Evolutionary conservation across 192 early-diverging fungal genomes (phyloP), one percentile per base, ranked within the genome.

Genomic region (Coemansia sp.): DNA sequence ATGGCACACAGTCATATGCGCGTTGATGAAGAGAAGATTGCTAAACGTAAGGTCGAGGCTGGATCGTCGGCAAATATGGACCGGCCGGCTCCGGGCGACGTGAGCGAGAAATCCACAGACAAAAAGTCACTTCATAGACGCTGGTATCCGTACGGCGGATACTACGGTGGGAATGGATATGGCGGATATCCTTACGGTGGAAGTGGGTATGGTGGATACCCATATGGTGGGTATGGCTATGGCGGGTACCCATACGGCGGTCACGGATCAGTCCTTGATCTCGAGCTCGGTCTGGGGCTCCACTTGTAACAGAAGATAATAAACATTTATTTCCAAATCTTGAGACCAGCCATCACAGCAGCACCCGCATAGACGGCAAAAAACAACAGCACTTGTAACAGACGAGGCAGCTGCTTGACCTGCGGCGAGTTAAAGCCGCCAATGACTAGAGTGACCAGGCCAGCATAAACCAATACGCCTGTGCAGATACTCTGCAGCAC

Each of bases 381-480:
- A 53, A 77, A 77, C 23, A 77, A 29, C 27, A 65, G 8, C 2
- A 58, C 26, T 55, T 77, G 75, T 14, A 56, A 23, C 23, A 61
- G 21, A 3, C 69, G 23, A 4, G 59, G 61, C 43, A 68, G 27
- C 37, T 57, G 65, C 41, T 69, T 77, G 65, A 77, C 69, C 22
- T 68, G 69, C 12, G 61, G 19, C 60, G 77, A 75, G 70, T 75
- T 80, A 67, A 91, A 85, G 62, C 90, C 88, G 9, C 84, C 80
- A 21, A 86, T 82, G 62, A 93, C 80, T 25, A 93, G 71, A 0
- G 87, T 87, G 1, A 87, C 86, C 52, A 87, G 85, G 1, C 87
- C 87, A 6, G 86, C 86, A 68, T 93, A 93, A 4, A 92, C 38
- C 48, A 94, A 66, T 17, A 93, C 87, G 43, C 92, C 92, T 7